Evolutionary conservation across 768 basidiomycete species (phyloP).

Genomic region (Xerocomus spinulosus): DNA sequence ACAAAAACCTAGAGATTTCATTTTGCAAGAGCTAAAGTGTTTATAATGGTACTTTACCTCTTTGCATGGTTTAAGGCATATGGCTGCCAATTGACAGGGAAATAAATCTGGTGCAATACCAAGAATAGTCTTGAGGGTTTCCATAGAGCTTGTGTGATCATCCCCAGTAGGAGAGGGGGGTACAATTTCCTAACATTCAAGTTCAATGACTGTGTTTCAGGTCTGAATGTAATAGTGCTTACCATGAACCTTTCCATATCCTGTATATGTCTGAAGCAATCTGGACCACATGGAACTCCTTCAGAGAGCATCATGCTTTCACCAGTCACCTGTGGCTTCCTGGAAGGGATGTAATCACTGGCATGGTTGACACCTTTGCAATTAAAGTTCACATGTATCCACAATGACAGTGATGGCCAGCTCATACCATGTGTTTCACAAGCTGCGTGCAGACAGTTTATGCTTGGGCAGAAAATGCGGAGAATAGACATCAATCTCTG

Average conservation of each 20-base stretch:
- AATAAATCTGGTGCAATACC: conserved; percentile 40
- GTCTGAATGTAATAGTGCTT: not conserved
- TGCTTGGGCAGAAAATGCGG: conserved; percentile 41
- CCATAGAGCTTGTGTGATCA: conserved; percentile 6
- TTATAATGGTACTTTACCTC: conserved; percentile 31
- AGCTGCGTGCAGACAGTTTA: conserved; percentile 38
- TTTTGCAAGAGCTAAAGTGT: not conserved
- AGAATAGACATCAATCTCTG: conserved; percentile 31
- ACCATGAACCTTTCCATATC: conserved; percentile 25
- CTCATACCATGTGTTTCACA: conserved; percentile 39
- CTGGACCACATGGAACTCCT: conserved; percentile 28
- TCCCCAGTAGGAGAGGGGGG: conserved; percentile 14
- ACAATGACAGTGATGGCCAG: not conserved
- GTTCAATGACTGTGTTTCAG: not conserved
- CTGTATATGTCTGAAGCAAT: conserved; percentile 28
- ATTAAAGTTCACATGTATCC: not conserved
- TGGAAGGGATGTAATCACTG: conserved; percentile 12
- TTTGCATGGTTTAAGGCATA: conserved; percentile 45
- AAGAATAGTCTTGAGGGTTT: conserved; percentile 34
- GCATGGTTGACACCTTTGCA: conserved; percentile 1
- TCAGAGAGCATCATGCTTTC: conserved; percentile 25
- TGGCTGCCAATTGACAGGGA: conserved; percentile 47
- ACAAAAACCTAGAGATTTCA: conserved; percentile 14
- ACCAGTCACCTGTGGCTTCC: conserved; percentile 21
- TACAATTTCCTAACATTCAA: conserved; percentile 15